Conservation (phyloP, 192 early-diverging fungal species). For the Dissophora ornata region DNA sequence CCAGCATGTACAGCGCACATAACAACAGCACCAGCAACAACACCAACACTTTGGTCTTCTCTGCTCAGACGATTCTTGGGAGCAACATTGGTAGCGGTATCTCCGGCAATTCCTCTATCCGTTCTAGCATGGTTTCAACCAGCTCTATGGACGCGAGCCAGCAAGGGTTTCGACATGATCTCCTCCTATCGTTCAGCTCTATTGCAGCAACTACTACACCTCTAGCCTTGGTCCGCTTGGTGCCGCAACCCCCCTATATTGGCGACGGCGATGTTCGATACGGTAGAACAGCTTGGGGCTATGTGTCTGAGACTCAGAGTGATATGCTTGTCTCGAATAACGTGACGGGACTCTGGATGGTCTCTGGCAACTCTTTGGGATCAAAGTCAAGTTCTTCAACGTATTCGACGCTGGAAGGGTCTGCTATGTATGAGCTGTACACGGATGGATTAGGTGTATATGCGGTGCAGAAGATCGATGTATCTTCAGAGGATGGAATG, state of each 20-base stretch:
- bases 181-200: not conserved
- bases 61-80: not conserved
- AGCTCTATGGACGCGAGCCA: not conserved
- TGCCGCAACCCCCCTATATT: not conserved
- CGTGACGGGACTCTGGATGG: constrained; percentile 3
- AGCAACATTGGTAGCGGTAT: not conserved
- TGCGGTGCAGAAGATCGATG: not conserved
- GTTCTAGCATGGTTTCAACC: constrained; percentile 6
- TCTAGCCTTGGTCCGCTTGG: not conserved
- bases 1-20: not conserved
- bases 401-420: not conserved
- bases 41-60: not conserved
- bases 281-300: no score
- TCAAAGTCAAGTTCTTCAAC: not conserved
- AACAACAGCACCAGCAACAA: not conserved
- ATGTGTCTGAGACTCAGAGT: not conserved
- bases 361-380: not conserved
- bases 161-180: not conserved
- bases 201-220: not conserved
- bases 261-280: no score
- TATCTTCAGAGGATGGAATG: not conserved
- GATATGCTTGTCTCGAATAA: not conserved
- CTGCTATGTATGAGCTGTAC: not conserved
- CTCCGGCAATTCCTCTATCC: not conserved
- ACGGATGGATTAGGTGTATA: not conserved